Base-by-base conservation (phyloP, 768 basidiomycete species). In the Dictyophora rubrovolvata region DNA sequence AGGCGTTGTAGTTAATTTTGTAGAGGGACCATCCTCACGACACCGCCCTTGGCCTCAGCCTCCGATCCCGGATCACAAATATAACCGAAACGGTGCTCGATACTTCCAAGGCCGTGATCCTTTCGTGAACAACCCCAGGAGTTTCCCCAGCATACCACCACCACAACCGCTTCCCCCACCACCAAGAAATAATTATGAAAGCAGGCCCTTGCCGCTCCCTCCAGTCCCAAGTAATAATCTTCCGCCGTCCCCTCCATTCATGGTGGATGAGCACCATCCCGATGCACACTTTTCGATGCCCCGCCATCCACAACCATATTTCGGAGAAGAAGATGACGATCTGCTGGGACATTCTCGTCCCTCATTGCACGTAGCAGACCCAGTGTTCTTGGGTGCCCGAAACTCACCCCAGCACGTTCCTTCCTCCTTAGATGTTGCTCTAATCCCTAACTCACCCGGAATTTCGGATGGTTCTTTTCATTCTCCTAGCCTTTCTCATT, bases 1-100 rank as follows among this genome's bases (percentile, higher is more conserved):
- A 37, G 57, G 57, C 16, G 57, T 59, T 23, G 57, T 59, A 20
- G 57, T 59, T 14, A 59, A 59, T 42, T 52, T 59, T 34, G 47
- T 59, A 22, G 57, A 59, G 4, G 18, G 36, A 1, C 48, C 57
- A 2, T 59, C 57, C 35, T 53, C 48, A 8, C 54, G 34, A 23
- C 18, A 36, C 21, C 57, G 57, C n/a, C 12, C 48, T 20, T 51
- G 57, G 49, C 17, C 37, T 1, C 22, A 16, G 1, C 48, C 57
- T 52, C 57, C 22, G 14, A 22, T 35, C 11, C 18, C 18, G 18
- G 57, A 59, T 18, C 36, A 59, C 57, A 59, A 53, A 22, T 59
- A 35, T 12, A 59, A 28, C 33, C 48, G 33, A n/a, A 20, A 42
- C 9, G 34, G 21, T 22, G 50, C 48, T 20, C 57, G 42, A 9